phyloP scores from a whole-genome alignment of 2,329 filamentous ascomycete genomes.

The Gaeumannomyces sp. region DNA sequence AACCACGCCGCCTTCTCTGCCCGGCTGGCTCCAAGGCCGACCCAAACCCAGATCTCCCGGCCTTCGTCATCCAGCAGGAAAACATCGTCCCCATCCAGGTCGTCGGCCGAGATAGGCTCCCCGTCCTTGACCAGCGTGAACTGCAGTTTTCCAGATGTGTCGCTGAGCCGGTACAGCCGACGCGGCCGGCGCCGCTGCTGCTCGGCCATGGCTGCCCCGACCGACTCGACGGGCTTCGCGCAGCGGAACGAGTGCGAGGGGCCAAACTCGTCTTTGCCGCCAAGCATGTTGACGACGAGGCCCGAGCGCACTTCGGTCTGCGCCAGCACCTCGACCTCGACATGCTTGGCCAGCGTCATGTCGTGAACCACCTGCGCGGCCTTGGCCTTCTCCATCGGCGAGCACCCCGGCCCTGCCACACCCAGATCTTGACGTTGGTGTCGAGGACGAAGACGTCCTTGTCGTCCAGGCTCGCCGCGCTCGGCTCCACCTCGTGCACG shows the following conservation, averaged over 20 bases:
- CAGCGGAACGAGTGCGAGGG: slow-evolving; percentile 37
- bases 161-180: slow-evolving; percentile 55
- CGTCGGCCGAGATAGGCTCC: slow-evolving; percentile 32
- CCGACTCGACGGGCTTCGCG: slow-evolving; percentile 32
- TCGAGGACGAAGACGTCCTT: slow-evolving; percentile 62
- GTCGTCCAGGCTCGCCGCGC: slow-evolving; percentile 57
- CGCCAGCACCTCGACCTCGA: slow-evolving; percentile 59
- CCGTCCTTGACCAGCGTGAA: slow-evolving; percentile 56
- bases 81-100: slow-evolving; percentile 54
- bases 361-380: slow-evolving; percentile 62
- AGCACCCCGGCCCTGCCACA: slow-evolving; percentile 63
- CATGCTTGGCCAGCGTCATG: slow-evolving; percentile 55
- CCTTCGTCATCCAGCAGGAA: slow-evolving; percentile 57
- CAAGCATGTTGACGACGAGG: slow-evolving; percentile 50
- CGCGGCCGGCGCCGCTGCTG: slow-evolving; percentile 17
- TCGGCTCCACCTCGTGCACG: slow-evolving; percentile 58
- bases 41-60: slow-evolving; percentile 59
- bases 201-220: slow-evolving; percentile 12
- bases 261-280: slow-evolving; percentile 34
- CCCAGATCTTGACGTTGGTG: slow-evolving; percentile 57
- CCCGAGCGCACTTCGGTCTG: slow-evolving; percentile 52
- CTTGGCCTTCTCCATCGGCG: slow-evolving; percentile 64
- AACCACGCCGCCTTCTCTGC: slow-evolving; percentile 57
- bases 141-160: slow-evolving; percentile 49
- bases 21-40: slow-evolving; percentile 51